Percentiles rank a stretch among this genome's conserved stretches.
These are phyloP conservation scores for Drechslerella dactyloides DNA, from an alignment of 2,329 filamentous ascomycete species.

Conservation along the genomic window DNA sequence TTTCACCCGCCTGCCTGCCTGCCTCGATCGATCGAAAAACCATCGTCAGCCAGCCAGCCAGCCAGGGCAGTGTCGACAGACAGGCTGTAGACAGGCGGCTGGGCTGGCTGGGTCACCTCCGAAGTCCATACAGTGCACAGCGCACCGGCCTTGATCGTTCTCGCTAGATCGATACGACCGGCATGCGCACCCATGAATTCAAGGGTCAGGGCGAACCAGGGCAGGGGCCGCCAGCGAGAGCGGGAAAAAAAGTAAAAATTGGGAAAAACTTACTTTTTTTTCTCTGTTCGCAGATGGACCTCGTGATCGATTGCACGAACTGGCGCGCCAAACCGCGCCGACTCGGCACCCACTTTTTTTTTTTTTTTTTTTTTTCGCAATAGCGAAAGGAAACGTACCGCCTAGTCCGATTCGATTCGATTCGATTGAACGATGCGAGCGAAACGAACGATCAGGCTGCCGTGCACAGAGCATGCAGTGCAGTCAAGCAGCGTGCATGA, in stretches of 20 bases:
- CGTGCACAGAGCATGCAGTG: conserved; percentile 25
- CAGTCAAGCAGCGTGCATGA: not conserved
- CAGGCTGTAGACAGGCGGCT: not conserved
- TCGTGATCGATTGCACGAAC: conserved; percentile 50
- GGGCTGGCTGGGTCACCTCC: too few species aligned
- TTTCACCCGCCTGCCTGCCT: conserved; percentile 27
- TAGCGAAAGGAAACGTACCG: too few species aligned
- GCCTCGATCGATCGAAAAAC: not conserved
- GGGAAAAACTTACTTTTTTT: conserved; percentile 46
- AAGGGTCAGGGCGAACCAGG: conserved; percentile 7
- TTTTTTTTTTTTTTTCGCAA: too few species aligned
- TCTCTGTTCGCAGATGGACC: conserved; percentile 49
- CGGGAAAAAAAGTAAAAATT: conserved; percentile 17
- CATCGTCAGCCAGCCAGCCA: too few species aligned
- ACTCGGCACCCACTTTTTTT: too few species aligned
- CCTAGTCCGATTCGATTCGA: too few species aligned
- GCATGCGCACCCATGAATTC: conserved; percentile 28
- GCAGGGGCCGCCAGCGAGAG: not conserved
- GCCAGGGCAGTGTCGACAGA: not conserved
- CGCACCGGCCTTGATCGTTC: not conserved
- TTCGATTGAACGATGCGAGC: too few species aligned
- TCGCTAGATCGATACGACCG: conserved; percentile 17
- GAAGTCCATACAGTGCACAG: not conserved
- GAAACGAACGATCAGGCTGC: conserved; percentile 34
- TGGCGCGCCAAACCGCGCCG: conserved; percentile 33